Percentiles rank a stretch among this genome's conserved stretches.
Evolutionary conservation across 352 stramenopile genomes (phyloP).

Genomic region (Phytophthora vignae): DNA sequence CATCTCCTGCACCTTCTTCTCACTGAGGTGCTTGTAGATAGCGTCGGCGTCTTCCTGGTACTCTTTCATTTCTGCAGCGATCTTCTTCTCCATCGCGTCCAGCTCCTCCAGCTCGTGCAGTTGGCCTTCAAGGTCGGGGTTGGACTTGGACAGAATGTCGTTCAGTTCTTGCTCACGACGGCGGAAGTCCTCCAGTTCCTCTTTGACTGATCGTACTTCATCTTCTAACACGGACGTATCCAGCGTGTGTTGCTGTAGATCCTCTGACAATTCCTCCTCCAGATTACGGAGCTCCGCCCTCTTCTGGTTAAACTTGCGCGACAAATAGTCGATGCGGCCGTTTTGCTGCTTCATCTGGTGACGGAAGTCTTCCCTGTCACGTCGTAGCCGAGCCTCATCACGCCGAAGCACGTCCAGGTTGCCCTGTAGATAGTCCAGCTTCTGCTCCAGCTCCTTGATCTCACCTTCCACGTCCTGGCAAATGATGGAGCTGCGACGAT

Average conservation of each 20-base stretch:
- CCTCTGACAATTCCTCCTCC: constrained; percentile 76
- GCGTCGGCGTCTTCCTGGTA: constrained; percentile 69
- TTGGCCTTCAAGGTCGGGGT: constrained; percentile 73
- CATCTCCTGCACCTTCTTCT: constrained; percentile 76
- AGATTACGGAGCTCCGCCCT: constrained; percentile 64
- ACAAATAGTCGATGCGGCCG: constrained; percentile 67
- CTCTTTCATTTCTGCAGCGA: constrained; percentile 59
- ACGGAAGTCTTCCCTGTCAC: constrained; percentile 53
- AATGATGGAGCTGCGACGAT: constrained; percentile 72
- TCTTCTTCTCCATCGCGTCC: constrained; percentile 53
- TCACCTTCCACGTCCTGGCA: constrained; percentile 76
- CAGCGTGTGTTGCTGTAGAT: constrained; percentile 66
- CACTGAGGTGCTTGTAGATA: constrained; percentile 79
- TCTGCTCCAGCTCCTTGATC: constrained; percentile 63
- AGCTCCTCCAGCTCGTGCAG: constrained; percentile 68
- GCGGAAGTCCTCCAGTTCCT: constrained; percentile 53
- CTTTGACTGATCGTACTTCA: constrained; percentile 59
- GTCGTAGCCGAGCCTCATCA: constrained; percentile 57
- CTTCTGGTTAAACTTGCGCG: constrained; percentile 61
- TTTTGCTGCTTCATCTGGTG: constrained; percentile 54
- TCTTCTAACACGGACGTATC: constrained; percentile 82
- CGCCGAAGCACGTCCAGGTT: constrained; percentile 58
- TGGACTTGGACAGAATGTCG: constrained; percentile 64
- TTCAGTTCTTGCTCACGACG: constrained; percentile 62
- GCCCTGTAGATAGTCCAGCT: constrained; percentile 56